phyloP scores from a whole-genome alignment of 208 protist genomes.

The Crithidia bombi region DNA sequence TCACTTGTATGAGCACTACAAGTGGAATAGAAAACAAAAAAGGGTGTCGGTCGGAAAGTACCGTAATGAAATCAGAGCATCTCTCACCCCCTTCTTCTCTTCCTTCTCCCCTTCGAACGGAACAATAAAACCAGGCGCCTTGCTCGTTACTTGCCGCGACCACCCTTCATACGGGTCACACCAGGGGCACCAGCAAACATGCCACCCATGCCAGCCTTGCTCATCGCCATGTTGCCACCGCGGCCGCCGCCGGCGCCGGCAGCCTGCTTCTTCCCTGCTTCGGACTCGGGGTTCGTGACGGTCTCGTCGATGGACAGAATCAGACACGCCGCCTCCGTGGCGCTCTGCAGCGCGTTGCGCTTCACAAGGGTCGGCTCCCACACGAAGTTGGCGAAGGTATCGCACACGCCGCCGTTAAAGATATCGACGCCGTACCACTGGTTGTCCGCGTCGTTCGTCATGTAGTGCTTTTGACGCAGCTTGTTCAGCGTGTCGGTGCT shows the following conservation, averaged over 20 bases:
- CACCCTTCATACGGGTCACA: constrained; percentile 87
- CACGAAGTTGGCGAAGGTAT: constrained; percentile 98
- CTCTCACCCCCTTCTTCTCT: not conserved
- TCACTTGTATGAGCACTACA: constrained; percentile 2
- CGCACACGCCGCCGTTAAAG: constrained; percentile 96
- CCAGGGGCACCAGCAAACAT: constrained; percentile 92
- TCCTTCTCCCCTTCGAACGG: too few relatives aligned
- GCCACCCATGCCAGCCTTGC: constrained; percentile 91
- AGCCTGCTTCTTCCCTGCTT: constrained; percentile 88
- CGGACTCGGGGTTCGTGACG: constrained; percentile 95
- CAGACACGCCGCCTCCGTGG: constrained; percentile 99
- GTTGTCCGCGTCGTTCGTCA: constrained; percentile 38
- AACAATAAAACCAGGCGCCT: constrained; percentile 5
- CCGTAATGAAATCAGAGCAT: constrained; percentile 3
- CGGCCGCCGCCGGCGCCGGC: constrained; percentile 60
- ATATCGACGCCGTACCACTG: constrained; percentile 99
- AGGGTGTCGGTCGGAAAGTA: not conserved
- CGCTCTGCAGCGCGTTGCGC: constrained; percentile 98
- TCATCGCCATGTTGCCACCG: constrained; percentile 85
- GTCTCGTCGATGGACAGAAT: constrained; percentile 99
- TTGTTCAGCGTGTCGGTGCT: constrained; percentile 99
- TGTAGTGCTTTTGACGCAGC: constrained; percentile 98
- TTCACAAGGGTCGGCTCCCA: constrained; percentile 99
- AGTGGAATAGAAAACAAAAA: constrained; percentile 5
- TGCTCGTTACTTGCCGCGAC: constrained; percentile 62